Percentiles rank a stretch among this genome's conserved stretches.
Evolutionary conservation across 2,329 filamentous ascomycete genomes (phyloP).

Genomic region (Epicoccum sorghinum): DNA sequence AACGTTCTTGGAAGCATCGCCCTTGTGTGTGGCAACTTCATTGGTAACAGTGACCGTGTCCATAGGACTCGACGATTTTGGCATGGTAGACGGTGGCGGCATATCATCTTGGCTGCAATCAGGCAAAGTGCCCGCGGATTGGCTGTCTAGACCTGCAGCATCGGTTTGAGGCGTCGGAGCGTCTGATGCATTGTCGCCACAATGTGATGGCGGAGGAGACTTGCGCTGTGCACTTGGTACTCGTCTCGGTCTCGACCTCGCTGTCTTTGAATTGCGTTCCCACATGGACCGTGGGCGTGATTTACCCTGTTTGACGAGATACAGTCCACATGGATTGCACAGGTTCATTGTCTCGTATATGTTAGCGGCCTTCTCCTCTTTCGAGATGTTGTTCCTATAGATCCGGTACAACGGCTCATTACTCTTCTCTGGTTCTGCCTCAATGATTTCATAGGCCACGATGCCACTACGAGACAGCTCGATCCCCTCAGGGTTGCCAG

Average conservation of each 20-base stretch:
- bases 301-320: constrained; percentile 84
- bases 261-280: constrained; percentile 54
- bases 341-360: constrained; percentile 74
- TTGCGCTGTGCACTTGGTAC: constrained; percentile 48
- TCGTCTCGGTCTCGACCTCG: constrained; percentile 42
- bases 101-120: constrained; percentile 18
- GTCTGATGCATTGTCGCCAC: constrained; percentile 52
- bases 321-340: constrained; percentile 96
- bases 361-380: constrained; percentile 65
- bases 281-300: constrained; percentile 86
- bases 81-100: constrained; percentile 17
- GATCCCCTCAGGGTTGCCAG: constrained; percentile 72
- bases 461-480: constrained; percentile 79
- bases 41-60: neutral
- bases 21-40: neutral
- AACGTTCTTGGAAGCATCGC: neutral
- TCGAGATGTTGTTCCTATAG: constrained; percentile 74
- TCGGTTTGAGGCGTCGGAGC: constrained; percentile 37
- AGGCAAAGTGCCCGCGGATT: constrained; percentile 6
- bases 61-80: constrained; percentile 1
- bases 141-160: constrained; percentile 21
- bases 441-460: constrained; percentile 42
- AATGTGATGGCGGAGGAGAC: constrained; percentile 46
- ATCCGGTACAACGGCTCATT: constrained; percentile 72
- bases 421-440: constrained; percentile 59